phyloP scores from a whole-genome alignment of 139 green algal species.

The Chlamydomonas incerta region DNA sequence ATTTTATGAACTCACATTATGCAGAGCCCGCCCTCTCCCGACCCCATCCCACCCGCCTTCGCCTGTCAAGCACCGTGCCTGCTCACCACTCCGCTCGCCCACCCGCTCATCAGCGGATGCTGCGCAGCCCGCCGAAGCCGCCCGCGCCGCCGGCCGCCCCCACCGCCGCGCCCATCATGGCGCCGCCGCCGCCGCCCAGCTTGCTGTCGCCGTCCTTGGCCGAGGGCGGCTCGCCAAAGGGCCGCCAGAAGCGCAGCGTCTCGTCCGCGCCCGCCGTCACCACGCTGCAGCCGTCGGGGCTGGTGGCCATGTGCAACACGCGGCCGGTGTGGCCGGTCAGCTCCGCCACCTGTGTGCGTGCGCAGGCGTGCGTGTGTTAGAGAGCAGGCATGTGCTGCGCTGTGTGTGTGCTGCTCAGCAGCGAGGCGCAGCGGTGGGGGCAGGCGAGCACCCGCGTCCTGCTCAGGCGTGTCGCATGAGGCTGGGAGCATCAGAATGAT shows the following conservation, averaged over 20 bases:
- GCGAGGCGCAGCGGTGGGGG: too few relatives aligned
- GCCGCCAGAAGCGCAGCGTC: slow-evolving; percentile 97
- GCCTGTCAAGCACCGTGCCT: too few relatives aligned
- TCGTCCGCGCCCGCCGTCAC: slow-evolving; percentile 93
- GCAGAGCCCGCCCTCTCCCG: too few relatives aligned
- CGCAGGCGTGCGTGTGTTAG: too few relatives aligned
- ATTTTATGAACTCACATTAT: too few relatives aligned
- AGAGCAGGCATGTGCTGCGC: too few relatives aligned
- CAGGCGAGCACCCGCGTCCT: too few relatives aligned
- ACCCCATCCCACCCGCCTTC: too few relatives aligned
- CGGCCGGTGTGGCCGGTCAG: slow-evolving; percentile 93
- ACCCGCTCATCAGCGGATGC: slow-evolving; percentile 40
- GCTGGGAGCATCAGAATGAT: too few relatives aligned
- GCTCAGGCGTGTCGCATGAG: too few relatives aligned
- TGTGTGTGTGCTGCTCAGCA: background rate
- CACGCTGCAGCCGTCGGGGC: slow-evolving; percentile 93
- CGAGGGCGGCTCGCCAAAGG: slow-evolving; percentile 75
- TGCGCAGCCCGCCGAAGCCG: slow-evolving; percentile 51
- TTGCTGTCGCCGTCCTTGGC: slow-evolving; percentile 47
- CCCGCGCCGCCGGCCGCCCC: background rate
- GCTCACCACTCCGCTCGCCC: background rate
- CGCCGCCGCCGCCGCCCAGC: background rate
- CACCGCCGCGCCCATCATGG: background rate
- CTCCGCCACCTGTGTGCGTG: slow-evolving; percentile 71
- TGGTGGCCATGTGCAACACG: slow-evolving; percentile 95